Evolutionary conservation across 169 alveolate species (phyloP).

Genomic region (Plasmodium coatneyi): DNA sequence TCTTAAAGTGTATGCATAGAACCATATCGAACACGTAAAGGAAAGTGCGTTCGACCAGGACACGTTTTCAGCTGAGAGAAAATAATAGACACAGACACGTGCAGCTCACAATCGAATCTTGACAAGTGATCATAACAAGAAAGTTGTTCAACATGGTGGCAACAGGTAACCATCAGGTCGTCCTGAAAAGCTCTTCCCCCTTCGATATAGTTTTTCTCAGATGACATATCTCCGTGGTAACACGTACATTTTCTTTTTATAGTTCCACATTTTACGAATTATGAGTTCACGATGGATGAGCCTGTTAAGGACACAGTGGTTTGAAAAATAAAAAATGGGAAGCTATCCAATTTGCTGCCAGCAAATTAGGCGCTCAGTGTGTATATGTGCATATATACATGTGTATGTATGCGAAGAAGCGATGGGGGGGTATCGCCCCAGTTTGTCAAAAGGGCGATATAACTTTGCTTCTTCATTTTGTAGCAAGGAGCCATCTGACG

Average conservation of each 20-base stretch:
- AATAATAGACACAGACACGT: background rate
- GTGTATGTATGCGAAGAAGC: background rate
- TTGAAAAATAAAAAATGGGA: slow-evolving; percentile 4
- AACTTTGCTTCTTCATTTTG: background rate
- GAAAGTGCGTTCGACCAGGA: background rate
- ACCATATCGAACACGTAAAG: background rate
- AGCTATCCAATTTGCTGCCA: background rate
- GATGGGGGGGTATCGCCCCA: background rate
- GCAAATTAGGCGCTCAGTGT: background rate
- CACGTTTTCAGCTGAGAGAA: background rate
- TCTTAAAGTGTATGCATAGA: slow-evolving; percentile 1
- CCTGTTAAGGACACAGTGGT: slow-evolving; percentile 67
- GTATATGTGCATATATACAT: background rate
- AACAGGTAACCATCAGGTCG: slow-evolving; percentile 17
- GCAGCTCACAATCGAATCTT: background rate
- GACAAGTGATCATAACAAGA: background rate
- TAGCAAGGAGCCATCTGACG: background rate
- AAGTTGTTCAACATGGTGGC: slow-evolving; percentile 7
- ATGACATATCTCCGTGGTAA: background rate
- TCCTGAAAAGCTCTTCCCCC: background rate
- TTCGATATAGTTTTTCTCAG: background rate
- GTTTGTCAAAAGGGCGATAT: background rate
- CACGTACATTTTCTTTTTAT: background rate
- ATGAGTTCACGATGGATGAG: slow-evolving; percentile 68
- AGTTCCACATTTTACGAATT: slow-evolving; percentile 18